Evolutionary conservation across 306 rosid species (phyloP).

Genomic region (Casuarina cunninghamiana): DNA sequence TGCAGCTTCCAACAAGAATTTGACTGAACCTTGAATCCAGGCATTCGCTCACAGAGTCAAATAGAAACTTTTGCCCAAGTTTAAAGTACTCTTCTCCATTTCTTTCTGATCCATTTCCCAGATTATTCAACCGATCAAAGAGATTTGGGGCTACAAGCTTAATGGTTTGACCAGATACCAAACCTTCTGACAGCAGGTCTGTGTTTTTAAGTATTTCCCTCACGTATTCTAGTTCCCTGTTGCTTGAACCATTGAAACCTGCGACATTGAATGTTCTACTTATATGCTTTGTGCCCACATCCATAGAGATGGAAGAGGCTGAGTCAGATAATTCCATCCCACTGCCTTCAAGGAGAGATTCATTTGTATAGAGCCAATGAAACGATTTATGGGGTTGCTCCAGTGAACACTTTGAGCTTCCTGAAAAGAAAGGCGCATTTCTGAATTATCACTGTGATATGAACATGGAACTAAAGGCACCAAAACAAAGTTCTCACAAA

Average conservation of each 20-base stretch:
- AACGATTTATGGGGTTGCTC: conserved; percentile 47
- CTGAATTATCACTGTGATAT: conserved; percentile 10
- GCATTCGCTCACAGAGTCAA: conserved; percentile 59
- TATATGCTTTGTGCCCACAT: conserved; percentile 29
- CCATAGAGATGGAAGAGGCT: conserved; percentile 35
- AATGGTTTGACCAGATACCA: conserved; percentile 38
- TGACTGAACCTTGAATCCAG: conserved; percentile 45
- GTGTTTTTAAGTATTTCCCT: conserved; percentile 51
- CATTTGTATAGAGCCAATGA: conserved; percentile 35
- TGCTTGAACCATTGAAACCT: conserved; percentile 39
- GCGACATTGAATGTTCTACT: conserved; percentile 22
- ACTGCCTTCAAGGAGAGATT: conserved; percentile 33
- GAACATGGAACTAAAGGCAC: conserved; percentile 13
- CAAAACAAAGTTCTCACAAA: conserved; percentile 13
- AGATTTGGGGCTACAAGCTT: conserved; percentile 51
- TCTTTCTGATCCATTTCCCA: conserved; percentile 28
- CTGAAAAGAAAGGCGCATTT: conserved; percentile 43
- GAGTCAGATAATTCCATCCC: conserved; percentile 39
- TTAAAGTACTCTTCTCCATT: conserved; percentile 39
- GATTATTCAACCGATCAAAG: conserved; percentile 55
- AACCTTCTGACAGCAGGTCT: conserved; percentile 54
- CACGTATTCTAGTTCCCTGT: conserved; percentile 65
- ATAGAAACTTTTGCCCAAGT: conserved; percentile 58
- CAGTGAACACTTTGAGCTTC: conserved; percentile 44
- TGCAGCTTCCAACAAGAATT: conserved; percentile 50